Evolutionary conservation across 164 flowering plant species (phyloP), one percentile per base, ranked within the genome.

Genomic region (Nymphaea colorata): DNA sequence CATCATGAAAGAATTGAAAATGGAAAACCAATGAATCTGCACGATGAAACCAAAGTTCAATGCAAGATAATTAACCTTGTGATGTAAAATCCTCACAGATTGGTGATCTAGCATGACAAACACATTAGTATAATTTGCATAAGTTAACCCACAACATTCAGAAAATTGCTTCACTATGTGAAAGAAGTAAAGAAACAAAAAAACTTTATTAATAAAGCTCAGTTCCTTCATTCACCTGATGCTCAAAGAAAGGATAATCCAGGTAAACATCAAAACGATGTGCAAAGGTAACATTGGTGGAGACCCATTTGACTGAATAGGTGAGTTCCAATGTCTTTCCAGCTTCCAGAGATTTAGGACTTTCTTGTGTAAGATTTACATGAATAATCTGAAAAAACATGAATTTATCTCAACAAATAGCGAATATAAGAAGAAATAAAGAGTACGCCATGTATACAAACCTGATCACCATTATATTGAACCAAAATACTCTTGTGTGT

Each of bases 1-100:
- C 98, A 94, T 94, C 98, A 94, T 94, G 82, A 94, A 94, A 6
- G 98, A 94, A 76, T 91, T 94, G 75, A 94, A 91, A 73, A 94
- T 90, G 73, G 98, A 94, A 77, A 94, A 94, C 98, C 97, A 91
- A 77, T 91, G 97, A 68, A 91, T 91, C 97, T 91, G 90, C 82
- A 74, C 36, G 12, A 66, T 18, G 67, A 59, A 61, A 66, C 12
- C 57, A 51, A 51, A 51, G 14, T 51, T 51, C 14, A 51, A 3
- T 15, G 14, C 57, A 16, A 59, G 43, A 67, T 69, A 43, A 64
- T 74, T n/a, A n/a, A n/a, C n/a, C n/a, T n/a, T n/a, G n/a, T 36
- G 64, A n/a, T 6, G n/a, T 8, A 8, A 8, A 61, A n/a, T 4
- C 16, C 16, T 61, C 64, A n/a, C 64, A 51, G 55, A 8, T 51